Evolutionary conservation across 192 early-diverging fungal species (phyloP), one percentile per base, ranked within the genome.

Genomic region (Gorgonomyces haynaldii): DNA sequence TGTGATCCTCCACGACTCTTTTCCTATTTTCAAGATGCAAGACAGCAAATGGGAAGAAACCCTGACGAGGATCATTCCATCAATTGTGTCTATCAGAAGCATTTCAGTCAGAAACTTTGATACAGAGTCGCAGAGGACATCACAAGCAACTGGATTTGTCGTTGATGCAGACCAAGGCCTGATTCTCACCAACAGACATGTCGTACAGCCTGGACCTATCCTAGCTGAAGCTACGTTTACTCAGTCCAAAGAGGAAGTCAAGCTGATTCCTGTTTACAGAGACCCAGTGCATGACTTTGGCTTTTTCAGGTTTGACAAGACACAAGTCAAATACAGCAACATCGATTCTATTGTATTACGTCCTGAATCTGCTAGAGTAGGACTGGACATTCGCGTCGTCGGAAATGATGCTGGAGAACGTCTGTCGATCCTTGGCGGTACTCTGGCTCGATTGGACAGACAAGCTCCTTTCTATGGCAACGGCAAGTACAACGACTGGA

Each of bases 1-100:
- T n/a, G n/a, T n/a, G n/a, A n/a, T n/a, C n/a, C n/a, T n/a, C n/a
- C n/a, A n/a, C n/a, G n/a, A n/a, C n/a, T n/a, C n/a, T n/a, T n/a
- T n/a, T n/a, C n/a, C n/a, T n/a, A n/a, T n/a, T n/a, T n/a, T n/a
- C n/a, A n/a, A n/a, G n/a, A n/a, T n/a, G n/a, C n/a, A n/a, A n/a
- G n/a, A n/a, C n/a, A n/a, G n/a, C n/a, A n/a, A 41, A 32, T 88
- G 85, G 85, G 83, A 84, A 54, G 50, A 57, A n/a, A 82, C 81
- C 5, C 75, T 84, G 21, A 74, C 76, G 37, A 74, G 61, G 15
- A 64, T 75, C 32, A 79, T 85, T 25, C 76, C 74, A 39, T 74
- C 83, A 5, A 82, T 88, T 46, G 83, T 88, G 9, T 76, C 76
- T 30, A 81, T 88, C 27, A 52, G 82, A 16, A 75, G 83, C 52